Conservation (phyloP, 192 early-diverging fungal genomes). For the Coemansia furcata region DNA sequence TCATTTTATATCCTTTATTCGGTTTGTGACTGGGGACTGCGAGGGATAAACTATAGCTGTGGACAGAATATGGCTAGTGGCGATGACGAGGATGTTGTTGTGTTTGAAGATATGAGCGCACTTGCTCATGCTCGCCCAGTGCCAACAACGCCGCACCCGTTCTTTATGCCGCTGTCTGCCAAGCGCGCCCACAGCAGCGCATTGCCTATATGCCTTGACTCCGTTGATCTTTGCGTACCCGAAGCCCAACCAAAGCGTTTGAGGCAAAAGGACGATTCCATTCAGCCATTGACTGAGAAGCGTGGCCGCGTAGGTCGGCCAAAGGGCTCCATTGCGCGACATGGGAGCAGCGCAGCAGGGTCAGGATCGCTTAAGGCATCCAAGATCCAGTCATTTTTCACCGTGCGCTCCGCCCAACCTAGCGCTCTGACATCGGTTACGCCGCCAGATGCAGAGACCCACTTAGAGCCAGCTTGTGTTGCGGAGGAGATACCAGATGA, state of each 20-base stretch:
- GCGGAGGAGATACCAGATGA: not conserved
- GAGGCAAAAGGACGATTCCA: conserved; percentile 15
- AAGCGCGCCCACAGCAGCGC: conserved; percentile 18
- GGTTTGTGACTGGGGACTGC: not conserved
- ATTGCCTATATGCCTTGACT: not conserved
- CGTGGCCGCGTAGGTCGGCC: conserved; percentile 15
- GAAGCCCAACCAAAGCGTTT: conserved; percentile 22
- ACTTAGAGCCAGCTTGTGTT: not conserved
- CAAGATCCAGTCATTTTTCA: conserved; percentile 45
- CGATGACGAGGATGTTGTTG: not conserved
- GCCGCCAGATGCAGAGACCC: not conserved
- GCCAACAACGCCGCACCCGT: conserved; percentile 19
- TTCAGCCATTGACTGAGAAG: conserved; percentile 1
- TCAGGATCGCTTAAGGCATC: conserved; percentile 2
- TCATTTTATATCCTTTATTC: not conserved
- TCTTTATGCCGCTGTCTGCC: conserved; percentile 29
- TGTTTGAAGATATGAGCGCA: not conserved
- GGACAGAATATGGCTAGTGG: not conserved
- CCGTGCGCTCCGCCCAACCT: conserved; percentile 2
- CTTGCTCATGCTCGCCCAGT: not conserved
- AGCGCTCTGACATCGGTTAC: not conserved
- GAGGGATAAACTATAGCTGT: not conserved
- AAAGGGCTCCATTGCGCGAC: conserved; percentile 4
- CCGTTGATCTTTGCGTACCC: not conserved
- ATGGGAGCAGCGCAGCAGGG: not conserved